Evolutionary conservation across 2,329 filamentous ascomycete species (phyloP).

Genomic region (Truncatella angustata): DNA sequence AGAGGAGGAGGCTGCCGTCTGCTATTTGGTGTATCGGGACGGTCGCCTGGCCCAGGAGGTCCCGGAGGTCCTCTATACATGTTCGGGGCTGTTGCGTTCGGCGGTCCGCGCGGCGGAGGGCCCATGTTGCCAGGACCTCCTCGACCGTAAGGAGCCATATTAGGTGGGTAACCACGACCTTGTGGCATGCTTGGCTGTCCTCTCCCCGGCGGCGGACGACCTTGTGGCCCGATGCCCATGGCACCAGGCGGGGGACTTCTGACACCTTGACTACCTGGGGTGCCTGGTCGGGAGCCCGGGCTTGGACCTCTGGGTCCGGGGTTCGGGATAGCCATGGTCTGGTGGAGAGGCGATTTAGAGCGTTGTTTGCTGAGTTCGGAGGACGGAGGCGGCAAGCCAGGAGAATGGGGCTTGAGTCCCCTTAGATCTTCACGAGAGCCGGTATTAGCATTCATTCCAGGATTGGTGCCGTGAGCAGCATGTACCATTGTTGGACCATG

Average conservation of each 20-base stretch:
- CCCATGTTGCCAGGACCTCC: conserved; percentile 20
- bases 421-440: conserved; percentile 54
- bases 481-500: conserved; percentile 47
- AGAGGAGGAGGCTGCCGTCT: conserved; percentile 24
- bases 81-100: conserved; percentile 24
- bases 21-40: conserved; percentile 18
- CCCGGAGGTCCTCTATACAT: conserved; percentile 23
- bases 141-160: conserved; percentile 3
- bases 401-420: conserved; percentile 32
- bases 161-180: conserved; percentile 1
- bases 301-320: conserved; percentile 31
- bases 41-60: conserved; percentile 19
- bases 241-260: conserved; percentile 26
- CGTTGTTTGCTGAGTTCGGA: conserved; percentile 38
- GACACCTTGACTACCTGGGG: conserved; percentile 11
- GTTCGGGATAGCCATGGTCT: conserved; percentile 25
- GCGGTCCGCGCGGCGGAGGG: conserved; percentile 23
- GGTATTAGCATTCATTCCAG: conserved; percentile 54
- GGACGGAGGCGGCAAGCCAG: conserved; percentile 39
- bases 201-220: conserved; percentile 21
- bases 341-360: conserved; percentile 45
- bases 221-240: conserved; percentile 25
- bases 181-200: conserved; percentile 13
- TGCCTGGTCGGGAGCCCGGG: conserved; percentile 23
- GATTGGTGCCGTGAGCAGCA: conserved; percentile 45